These are phyloP conservation scores for Lactarius sanguifluus DNA, from an alignment of 768 basidiomycete genomes.

Conservation along the genomic window DNA sequence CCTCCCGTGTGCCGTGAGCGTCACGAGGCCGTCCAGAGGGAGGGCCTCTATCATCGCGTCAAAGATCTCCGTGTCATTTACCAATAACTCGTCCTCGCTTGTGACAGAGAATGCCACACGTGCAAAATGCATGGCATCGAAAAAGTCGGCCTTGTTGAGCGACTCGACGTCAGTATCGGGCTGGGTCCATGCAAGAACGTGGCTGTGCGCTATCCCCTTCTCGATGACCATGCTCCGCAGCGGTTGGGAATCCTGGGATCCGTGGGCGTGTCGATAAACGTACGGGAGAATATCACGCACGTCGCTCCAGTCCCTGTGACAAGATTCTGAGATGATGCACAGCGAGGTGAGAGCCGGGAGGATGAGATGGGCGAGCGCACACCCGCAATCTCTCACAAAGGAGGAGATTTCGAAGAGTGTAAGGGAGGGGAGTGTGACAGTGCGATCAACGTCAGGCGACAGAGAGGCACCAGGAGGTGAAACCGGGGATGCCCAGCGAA, in stretches of 20 bases:
- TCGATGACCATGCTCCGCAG: constrained; percentile 5
- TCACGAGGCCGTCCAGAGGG: not conserved
- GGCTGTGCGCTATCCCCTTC: no score
- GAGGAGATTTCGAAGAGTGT: not conserved
- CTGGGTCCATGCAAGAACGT: constrained; percentile 1
- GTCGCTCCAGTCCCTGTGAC: not conserved
- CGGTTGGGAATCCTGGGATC: constrained; percentile 8
- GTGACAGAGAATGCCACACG: not conserved
- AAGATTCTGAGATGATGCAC: not conserved
- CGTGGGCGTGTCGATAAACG: not conserved
- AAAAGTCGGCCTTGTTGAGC: no score
- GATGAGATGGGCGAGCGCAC: constrained; percentile 14
- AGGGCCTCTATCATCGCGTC: not conserved
- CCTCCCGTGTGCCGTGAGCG: not conserved
- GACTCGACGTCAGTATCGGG: not conserved
- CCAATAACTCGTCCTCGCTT: not conserved
- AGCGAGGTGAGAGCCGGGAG: constrained; percentile 4
- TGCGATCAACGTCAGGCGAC: not conserved
- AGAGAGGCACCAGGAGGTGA: not conserved
- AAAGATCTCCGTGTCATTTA: not conserved
- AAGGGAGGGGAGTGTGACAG: constrained; percentile 9
- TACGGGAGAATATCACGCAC: constrained; percentile 1
- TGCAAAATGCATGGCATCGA: not conserved
- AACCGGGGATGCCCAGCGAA: constrained; percentile 4
- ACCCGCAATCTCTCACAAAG: not conserved